phyloP scores from a whole-genome alignment of 441 rosid species.

The Gossypium aridum region DNA sequence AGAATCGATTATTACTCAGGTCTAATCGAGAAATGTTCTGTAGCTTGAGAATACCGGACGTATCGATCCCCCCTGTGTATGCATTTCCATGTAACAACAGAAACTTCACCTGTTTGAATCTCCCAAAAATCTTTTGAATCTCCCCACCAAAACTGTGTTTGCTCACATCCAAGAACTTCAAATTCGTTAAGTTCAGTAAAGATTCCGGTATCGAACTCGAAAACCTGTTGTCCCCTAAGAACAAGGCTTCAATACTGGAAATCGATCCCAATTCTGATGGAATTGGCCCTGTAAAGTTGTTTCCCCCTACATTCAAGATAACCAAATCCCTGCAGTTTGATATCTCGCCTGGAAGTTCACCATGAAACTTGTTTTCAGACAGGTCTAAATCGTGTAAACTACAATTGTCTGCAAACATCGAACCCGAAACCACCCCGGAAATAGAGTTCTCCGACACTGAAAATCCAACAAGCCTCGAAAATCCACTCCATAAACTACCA shows the following conservation, averaged over 20 bases:
- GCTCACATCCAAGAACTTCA: conserved; percentile 67
- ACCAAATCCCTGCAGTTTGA: conserved; percentile 49
- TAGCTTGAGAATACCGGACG: conserved; percentile 65
- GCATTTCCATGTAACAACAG: conserved; percentile 53
- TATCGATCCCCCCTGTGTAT: conserved; percentile 46
- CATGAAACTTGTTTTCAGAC: conserved; percentile 51
- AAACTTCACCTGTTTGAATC: conserved; percentile 49
- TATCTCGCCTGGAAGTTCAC: conserved; percentile 37
- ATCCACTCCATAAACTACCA: conserved; percentile 51
- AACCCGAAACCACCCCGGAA: conserved; percentile 33
- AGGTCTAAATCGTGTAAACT: conserved; percentile 47
- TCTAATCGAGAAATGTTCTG: conserved; percentile 53
- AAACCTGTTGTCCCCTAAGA: conserved; percentile 67
- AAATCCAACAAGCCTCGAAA: conserved; percentile 48
- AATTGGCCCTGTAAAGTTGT: conserved; percentile 48
- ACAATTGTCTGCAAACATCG: conserved; percentile 43
- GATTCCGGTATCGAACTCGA: conserved; percentile 52
- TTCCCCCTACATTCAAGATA: conserved; percentile 56
- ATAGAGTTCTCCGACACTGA: conserved; percentile 51
- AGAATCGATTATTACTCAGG: conserved; percentile 65
- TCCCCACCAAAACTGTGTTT: conserved; percentile 53
- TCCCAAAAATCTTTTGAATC: conserved; percentile 61
- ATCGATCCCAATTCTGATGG: conserved; percentile 60
- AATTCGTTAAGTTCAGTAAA: conserved; percentile 41
- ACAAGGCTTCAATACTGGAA: conserved; percentile 46